Conservation (phyloP, 768 basidiomycete genomes). For the Suillus cothurnatus region DNA sequence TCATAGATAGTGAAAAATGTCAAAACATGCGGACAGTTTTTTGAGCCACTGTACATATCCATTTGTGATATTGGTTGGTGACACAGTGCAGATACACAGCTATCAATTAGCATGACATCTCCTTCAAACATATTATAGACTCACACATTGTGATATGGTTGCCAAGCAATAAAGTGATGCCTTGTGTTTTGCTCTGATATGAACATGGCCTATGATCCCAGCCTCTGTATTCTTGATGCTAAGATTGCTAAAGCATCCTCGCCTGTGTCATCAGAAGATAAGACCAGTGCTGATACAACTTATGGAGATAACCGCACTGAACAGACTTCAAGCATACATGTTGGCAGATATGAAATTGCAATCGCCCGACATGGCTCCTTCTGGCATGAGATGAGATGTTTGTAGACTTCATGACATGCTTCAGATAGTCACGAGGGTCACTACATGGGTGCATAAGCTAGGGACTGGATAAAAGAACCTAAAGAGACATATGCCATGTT, state of each 20-base stretch:
- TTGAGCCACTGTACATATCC: too few species aligned
- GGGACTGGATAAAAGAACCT: neutral
- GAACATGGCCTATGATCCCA: constrained; percentile 62
- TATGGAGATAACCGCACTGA: constrained; percentile 53
- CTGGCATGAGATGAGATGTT: constrained; percentile 95
- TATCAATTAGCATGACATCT: neutral
- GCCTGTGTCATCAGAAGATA: constrained; percentile 42
- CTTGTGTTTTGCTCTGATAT: constrained; percentile 95
- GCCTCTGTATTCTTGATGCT: constrained; percentile 81
- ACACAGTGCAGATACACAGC: neutral
- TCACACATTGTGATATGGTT: neutral
- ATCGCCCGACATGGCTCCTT: constrained; percentile 79
- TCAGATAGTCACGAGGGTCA: constrained; percentile 80
- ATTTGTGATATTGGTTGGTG: too few species aligned
- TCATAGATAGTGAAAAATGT: too few species aligned
- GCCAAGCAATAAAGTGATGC: constrained; percentile 58
- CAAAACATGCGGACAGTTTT: too few species aligned
- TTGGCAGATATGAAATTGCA: constrained; percentile 94
- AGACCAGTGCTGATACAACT: neutral
- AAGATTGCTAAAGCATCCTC: constrained; percentile 94
- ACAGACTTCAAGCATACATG: constrained; percentile 88
- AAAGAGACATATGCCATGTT: constrained; percentile 63
- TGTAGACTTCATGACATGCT: constrained; percentile 78
- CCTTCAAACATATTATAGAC: neutral
- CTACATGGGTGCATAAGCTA: constrained; percentile 34